Evolutionary conservation across 2,329 filamentous ascomycete genomes (phyloP), one percentile per base, ranked within the genome.

Genomic region (Nemania diffusa): DNA sequence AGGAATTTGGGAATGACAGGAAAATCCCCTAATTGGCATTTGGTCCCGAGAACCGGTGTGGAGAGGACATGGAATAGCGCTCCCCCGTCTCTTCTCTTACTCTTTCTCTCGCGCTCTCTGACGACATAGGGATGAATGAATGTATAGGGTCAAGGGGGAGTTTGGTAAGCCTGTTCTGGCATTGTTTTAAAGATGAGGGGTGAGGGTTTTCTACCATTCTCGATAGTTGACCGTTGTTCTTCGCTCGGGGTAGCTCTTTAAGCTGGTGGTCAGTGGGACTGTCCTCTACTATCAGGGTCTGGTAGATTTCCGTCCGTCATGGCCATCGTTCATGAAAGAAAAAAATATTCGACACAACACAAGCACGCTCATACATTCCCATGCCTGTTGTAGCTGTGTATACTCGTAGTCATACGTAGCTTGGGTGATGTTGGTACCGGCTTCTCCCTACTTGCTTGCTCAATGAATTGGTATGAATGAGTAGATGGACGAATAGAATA

Each of bases 91-190:
- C 24, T 52, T 57, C 42, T 57, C 40, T 62, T 29, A 29, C 46
- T 32, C 40, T 50, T 24, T 57, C 32, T 65, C 40, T 55, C 37
- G 46, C 34, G 48, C 48, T 46, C 46, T 56, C 52, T 57, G n/a
- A 57, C 56, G 29, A 61, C 58, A 66, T 24, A 60, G 62, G 27
- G 37, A 44, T 56, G 50, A 37, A 51, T 20, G 26, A 44, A 56
- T 50, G 61, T 40, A 55, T 44, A 24, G 26, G 58, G 62, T 27
- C 37, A 48, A 42, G 24, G 57, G 52, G 64, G 67, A 65, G 64
- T 68, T 69, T 68, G 60, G 59, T 17, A 63, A 69, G 65, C 64
- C 57, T 61, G 55, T 64, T 55, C 60, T 56, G 51, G 40, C 26
- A 44, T 44, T 44, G 4, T 50, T 51, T 13, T 5, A 15, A 51